Base-by-base conservation (phyloP, 345 rosid genomes). In the Syzygium grande region DNA sequence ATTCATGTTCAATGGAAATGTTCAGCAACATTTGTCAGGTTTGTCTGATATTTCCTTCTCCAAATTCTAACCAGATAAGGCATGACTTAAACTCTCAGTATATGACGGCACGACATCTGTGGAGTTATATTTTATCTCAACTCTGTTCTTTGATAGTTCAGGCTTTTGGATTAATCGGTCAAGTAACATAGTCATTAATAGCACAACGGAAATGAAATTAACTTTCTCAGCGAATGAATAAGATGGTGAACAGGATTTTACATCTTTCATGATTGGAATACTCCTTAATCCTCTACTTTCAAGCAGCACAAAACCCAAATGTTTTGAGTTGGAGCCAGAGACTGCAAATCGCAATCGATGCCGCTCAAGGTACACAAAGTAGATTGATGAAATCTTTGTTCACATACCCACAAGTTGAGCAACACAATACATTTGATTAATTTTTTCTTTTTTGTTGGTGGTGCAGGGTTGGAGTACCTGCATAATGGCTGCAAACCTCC, bases 291-390 rank as follows among this genome's bases (percentile, higher is more conserved):
- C 53, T 84, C 78, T 29, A 30, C 22, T 56, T n/a, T 22, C 25
- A 9, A 41, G 51, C 56, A 88, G 90, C 46, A 34, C 2, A 86
- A 25, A 56, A 11, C 38, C 7, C 12, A 1, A 52, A 80, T 55
- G 84, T 80, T 41, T 38, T 86, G 68, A 86, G 84, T 51, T 88
- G 90, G 90, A 77, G n/a, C 38, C 88, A 86, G 23, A 90, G 92
- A 65, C 92, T 91, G 41, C 90, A 89, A n/a, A 89, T 92, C 51
- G 93, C 94, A 21, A 85, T 92, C 25, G 92, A 92, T 84, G 90
- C 92, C 27, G 93, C 92, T 9, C 90, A 89, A 90, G 95, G 95
- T 89, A n/a, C n/a, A 51, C 1, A 14, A 7, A 29, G 43, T 29
- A 5, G 9, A 83, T 0, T 25, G 59, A 55, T 34, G 15, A 85